Percentiles rank a stretch among this genome's conserved stretches.
Conservation (phyloP, 371 early-diverging fungal species). For the Chytridium lagenaria region DNA sequence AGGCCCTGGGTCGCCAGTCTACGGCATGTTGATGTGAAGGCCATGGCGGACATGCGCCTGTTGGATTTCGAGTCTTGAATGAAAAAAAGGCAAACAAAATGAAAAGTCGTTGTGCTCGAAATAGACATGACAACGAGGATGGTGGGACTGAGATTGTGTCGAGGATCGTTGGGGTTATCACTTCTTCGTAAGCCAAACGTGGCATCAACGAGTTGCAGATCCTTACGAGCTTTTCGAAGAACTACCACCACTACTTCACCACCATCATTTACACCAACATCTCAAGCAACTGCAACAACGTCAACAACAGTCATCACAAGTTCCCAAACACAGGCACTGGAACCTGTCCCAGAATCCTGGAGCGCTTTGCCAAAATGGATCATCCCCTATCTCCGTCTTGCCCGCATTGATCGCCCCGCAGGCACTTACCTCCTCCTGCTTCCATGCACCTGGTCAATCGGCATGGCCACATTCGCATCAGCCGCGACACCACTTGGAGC, state of each 20-base stretch:
- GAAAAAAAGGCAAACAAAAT: background rate
- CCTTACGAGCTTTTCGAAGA: too few species aligned
- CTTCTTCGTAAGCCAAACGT: too few species aligned
- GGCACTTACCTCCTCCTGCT: conserved; percentile 91
- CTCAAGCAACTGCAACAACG: too few species aligned
- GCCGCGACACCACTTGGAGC: conserved; percentile 14
- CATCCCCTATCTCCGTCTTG: conserved; percentile 57
- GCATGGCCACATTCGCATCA: conserved; percentile 77
- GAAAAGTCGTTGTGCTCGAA: too few species aligned
- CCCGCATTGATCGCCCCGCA: conserved; percentile 88
- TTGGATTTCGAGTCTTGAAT: background rate
- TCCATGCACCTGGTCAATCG: conserved; percentile 78
- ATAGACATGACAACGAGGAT: too few species aligned
- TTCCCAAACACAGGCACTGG: background rate
- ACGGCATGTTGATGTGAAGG: background rate
- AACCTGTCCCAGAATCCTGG: conserved; percentile 23
- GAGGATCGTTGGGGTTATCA: too few species aligned
- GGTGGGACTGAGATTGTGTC: too few species aligned
- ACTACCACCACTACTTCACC: too few species aligned
- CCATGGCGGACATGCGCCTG: background rate
- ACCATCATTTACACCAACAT: too few species aligned
- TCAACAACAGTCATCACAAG: too few species aligned
- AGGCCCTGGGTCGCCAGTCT: background rate
- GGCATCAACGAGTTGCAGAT: too few species aligned
- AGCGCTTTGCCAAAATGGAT: background rate